phyloP scores from a whole-genome alignment of 208 protist genomes.

The Wallacemonas sp. region DNA sequence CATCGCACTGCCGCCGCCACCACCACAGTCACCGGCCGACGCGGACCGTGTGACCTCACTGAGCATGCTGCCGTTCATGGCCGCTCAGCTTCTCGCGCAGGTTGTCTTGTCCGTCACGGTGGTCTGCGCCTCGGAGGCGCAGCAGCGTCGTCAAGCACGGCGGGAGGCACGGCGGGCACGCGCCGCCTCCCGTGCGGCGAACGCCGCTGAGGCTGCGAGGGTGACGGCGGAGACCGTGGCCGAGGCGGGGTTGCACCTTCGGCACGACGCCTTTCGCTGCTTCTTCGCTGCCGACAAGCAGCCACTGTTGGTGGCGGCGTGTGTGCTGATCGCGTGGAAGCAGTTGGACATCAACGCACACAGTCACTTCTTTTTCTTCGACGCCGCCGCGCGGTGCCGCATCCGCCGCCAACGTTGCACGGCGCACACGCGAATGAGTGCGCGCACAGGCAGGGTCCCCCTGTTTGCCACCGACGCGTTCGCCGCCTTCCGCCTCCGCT shows the following conservation, averaged over 20 bases:
- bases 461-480: not conserved
- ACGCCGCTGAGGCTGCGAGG: not conserved
- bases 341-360: slow-evolving; percentile 28
- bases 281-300: slow-evolving; percentile 14
- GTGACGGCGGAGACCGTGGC: not conserved
- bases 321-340: slow-evolving; percentile 37
- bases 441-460: too few species aligned
- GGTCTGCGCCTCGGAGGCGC: not conserved
- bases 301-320: slow-evolving; percentile 26
- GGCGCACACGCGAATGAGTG: not conserved
- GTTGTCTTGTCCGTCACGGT: slow-evolving; percentile 9
- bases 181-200: too few species aligned
- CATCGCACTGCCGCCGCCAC: not conserved
- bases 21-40: not conserved
- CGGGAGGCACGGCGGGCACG: too few species aligned
- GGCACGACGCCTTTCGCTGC: not conserved
- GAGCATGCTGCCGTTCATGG: slow-evolving; percentile 21
- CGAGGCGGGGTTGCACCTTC: not conserved
- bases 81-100: slow-evolving; percentile 27
- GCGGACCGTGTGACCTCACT: not conserved
- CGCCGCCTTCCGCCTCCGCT: not conserved
- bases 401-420: not conserved
- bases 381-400: not conserved
- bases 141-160: too few species aligned
- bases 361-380: not conserved